Evolutionary conservation across 371 early-diverging fungal species (phyloP).

Genomic region (Umbelopsis sp.): DNA sequence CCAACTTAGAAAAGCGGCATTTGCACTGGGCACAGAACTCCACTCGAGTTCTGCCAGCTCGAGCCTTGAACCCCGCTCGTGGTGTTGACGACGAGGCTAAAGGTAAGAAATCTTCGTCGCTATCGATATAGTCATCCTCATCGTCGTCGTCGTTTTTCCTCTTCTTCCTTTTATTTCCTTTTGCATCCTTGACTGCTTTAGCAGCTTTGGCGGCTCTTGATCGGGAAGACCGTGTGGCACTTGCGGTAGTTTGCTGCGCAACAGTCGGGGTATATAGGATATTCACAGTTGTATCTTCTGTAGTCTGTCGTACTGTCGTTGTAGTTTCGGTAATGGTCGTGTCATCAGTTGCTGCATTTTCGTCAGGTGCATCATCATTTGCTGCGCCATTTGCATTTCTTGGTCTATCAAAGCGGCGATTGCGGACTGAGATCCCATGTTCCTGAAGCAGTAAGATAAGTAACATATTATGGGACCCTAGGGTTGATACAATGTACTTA

Average conservation of each 20-base stretch:
- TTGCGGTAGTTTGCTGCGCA: constrained; percentile 16
- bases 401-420: constrained; percentile 28
- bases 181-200: constrained; percentile 29
- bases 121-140: constrained; percentile 33
- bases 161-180: constrained; percentile 38
- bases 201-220: constrained; percentile 13
- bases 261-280: constrained; percentile 24
- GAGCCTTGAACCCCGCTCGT: constrained; percentile 31
- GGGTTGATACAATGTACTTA: constrained; percentile 20
- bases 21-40: constrained; percentile 68
- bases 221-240: constrained; percentile 10
- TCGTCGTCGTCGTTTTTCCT: constrained; percentile 42
- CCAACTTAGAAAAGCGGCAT: constrained; percentile 52
- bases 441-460: constrained; percentile 43
- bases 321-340: too few relatives aligned
- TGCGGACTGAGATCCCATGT: constrained; percentile 68
- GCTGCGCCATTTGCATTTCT: too few relatives aligned
- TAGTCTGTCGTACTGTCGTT: background rate
- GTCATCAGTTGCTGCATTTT: too few relatives aligned
- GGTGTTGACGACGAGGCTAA: constrained; percentile 40
- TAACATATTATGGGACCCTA: background rate
- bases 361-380: too few relatives aligned
- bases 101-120: constrained; percentile 34
- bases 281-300: constrained; percentile 24
- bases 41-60: constrained; percentile 43